Percentiles rank a stretch among this genome's conserved stretches.
These are phyloP conservation scores for Yamadazyma siamensis DNA, from an alignment of 1,139 yeast genomes.

Conservation along the genomic window DNA sequence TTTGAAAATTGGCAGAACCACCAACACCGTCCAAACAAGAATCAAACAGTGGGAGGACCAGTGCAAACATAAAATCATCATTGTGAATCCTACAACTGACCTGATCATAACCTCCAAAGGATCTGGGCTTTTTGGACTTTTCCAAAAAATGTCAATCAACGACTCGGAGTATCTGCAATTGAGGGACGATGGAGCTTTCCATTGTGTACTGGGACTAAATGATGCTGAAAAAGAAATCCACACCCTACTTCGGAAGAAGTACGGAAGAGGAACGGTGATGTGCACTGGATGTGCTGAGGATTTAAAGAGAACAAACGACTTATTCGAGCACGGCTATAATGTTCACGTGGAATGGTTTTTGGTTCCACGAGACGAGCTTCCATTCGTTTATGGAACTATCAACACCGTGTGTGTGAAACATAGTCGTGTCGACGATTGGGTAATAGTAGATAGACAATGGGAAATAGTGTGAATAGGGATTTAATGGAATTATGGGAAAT, in stretches of 20 bases:
- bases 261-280: conserved; percentile 42
- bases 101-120: conserved; percentile 3
- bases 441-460: too few relatives aligned
- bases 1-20: conserved; percentile 57
- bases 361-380: conserved; percentile 43
- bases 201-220: conserved; percentile 22
- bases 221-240: conserved; percentile 45
- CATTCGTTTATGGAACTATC: conserved; percentile 36
- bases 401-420: conserved; percentile 18
- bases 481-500: neutral
- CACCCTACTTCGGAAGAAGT: conserved; percentile 23
- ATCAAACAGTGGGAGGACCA: conserved; percentile 53
- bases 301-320: conserved; percentile 3
- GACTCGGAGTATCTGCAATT: conserved; percentile 10
- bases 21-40: conserved; percentile 40
- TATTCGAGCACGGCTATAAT: conserved; percentile 19
- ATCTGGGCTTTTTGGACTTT: conserved; percentile 7
- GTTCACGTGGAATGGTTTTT: conserved; percentile 61
- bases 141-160: conserved; percentile 8
- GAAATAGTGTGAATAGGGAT: too few relatives aligned
- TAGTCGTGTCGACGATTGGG: too few relatives aligned
- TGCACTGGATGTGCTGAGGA: conserved; percentile 35
- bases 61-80: conserved; percentile 41
- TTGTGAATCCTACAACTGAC: conserved; percentile 13
- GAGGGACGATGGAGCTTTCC: conserved; percentile 29